Base-by-base conservation (phyloP, 108 stramenopile genomes). In the Stephanodiscus minutulus region DNA sequence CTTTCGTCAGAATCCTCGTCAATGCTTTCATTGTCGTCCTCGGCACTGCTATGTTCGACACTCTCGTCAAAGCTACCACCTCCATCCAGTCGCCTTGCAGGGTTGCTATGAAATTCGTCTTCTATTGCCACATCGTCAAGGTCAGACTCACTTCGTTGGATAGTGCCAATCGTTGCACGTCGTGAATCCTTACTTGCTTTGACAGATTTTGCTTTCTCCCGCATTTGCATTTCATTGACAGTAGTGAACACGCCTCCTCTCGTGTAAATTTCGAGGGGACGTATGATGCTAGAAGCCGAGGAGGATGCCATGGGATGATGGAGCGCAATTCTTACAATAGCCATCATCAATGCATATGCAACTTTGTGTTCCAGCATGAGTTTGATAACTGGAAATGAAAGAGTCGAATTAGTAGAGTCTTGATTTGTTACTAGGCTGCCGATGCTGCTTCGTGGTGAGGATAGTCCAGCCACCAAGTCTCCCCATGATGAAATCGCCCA, bases 251-350 rank as follows among this genome's bases (percentile, higher is more conserved):
- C 93, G 62, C 61, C 77, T 0, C 70, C 44, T 61, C 96, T 79
- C 7, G 92, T 91, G 57, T 96, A 77, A 39, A 96, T 87, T 83
- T 97, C 97, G 53, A 97, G 83, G 2, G 95, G 94, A 27, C 90
- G 73, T n/a, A 60, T 39, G 59, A 60, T 60, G 59, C 59, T 60
- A 0, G 59, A 60, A 36, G 85, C 85, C 24, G 82, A 81, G 1
- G 62, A 55, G 7, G 86, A 67, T 10, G 97, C 95, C 66, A 87
- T 84, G 10, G 25, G 55, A 56, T 93, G 89, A 53, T 87, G 54
- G n/a, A 97, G 82, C 17, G 85, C 79, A 28, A 97, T 84, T 68
- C 74, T 76, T 29, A 88, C 84, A 15, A 96, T 79, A 8, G 92
- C 92, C 29, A 74, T 61, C 57, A 96, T 74, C 20, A 97, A 73